Evolutionary conservation across 23 red algal genomes (phyloP).

Genomic region (Gracilaria vermiculophylla): DNA sequence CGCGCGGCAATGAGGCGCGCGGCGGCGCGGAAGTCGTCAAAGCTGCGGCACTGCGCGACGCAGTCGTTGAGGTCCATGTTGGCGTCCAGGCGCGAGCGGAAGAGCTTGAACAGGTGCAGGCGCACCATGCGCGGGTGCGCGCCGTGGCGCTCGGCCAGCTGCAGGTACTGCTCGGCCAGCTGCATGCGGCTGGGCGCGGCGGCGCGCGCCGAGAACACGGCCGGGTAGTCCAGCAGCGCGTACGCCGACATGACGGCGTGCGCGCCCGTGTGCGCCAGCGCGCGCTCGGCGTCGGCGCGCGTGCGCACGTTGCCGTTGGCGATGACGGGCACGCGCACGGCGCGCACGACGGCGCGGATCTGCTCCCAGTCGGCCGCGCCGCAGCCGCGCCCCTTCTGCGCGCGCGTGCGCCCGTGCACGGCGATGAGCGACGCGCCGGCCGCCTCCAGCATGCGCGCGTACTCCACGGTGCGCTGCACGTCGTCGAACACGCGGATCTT

Average conservation of each 20-base stretch:
- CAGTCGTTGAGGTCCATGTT: constrained; percentile 75
- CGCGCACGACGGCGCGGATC: constrained; percentile 75
- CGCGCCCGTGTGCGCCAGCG: constrained; percentile 69
- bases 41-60: constrained; percentile 42
- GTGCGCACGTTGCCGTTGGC: constrained; percentile 89
- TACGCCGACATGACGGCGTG: constrained; percentile 87
- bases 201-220: constrained; percentile 44
- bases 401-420: constrained; percentile 94
- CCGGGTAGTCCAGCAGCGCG: constrained; percentile 82
- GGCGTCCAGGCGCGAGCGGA: constrained; percentile 53
- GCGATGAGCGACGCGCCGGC: constrained; percentile 92
- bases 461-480: constrained; percentile 64
- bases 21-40: constrained; percentile 41
- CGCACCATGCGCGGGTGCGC: constrained; percentile 67
- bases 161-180: constrained; percentile 82
- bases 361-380: constrained; percentile 82
- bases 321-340: constrained; percentile 87
- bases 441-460: constrained; percentile 82
- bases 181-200: constrained; percentile 44
- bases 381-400: constrained; percentile 82
- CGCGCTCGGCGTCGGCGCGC: constrained; percentile 65
- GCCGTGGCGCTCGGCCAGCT: constrained; percentile 52
- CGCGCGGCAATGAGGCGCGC: constrained; percentile 4
- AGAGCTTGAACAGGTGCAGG: constrained; percentile 84
- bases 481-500: constrained; percentile 98